These are phyloP conservation scores for Cordyceps cateniannulata DNA, from an alignment of 2,329 filamentous ascomycete genomes.

Conservation along the genomic window DNA sequence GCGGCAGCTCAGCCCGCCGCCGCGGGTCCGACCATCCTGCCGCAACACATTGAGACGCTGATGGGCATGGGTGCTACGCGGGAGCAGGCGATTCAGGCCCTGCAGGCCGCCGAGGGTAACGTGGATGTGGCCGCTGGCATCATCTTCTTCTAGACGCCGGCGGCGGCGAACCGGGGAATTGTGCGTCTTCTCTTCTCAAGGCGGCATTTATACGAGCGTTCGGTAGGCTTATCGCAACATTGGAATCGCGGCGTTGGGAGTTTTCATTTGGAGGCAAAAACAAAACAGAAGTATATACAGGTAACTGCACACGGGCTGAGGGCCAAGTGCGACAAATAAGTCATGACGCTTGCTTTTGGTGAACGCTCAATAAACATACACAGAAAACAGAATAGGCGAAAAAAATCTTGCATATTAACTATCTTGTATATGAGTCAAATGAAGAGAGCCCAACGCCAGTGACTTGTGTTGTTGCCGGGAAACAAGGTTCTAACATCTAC, in stretches of 20 bases:
- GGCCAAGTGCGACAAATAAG: not conserved
- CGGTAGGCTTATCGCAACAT: not conserved
- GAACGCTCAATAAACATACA: not conserved
- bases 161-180: not conserved
- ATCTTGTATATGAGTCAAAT: not conserved
- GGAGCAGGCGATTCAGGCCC: constrained; percentile 69
- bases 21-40: constrained; percentile 36
- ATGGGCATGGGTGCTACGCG: constrained; percentile 70
- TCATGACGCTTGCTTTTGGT: not conserved
- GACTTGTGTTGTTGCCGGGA: not conserved
- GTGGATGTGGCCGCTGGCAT: constrained; percentile 83
- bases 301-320: not conserved
- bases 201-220: not conserved
- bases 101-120: constrained; percentile 79
- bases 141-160: constrained; percentile 49
- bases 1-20: constrained; percentile 21
- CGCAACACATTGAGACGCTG: constrained; percentile 68
- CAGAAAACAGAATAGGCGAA: not conserved
- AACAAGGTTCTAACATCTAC: constrained; percentile 28
- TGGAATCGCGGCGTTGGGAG: not conserved
- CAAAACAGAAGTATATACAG: not conserved
- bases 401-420: not conserved
- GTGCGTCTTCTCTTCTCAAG: not conserved
- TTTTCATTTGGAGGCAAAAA: not conserved
- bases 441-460: not conserved